Evolutionary conservation across 2,329 filamentous ascomycete species (phyloP).

Genomic region (Ophiostoma ulmi): DNA sequence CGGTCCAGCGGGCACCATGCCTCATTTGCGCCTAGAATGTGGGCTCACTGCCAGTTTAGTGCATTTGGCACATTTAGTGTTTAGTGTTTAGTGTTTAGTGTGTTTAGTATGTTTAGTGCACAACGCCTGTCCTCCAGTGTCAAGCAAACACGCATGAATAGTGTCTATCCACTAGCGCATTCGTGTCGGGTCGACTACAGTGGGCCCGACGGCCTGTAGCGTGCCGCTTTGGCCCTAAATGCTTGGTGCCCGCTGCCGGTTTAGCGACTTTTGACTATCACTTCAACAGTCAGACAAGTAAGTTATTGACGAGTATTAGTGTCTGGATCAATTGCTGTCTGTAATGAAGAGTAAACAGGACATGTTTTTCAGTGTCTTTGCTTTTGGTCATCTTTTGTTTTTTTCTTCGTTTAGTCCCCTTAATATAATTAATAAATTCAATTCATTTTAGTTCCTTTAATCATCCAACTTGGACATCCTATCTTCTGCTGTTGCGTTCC

Average conservation of each 20-base stretch:
- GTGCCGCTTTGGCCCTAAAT: conserved; percentile 11
- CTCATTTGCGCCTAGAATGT: conserved; percentile 25
- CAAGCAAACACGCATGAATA: no score
- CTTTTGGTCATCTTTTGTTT: background rate
- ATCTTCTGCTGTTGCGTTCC: background rate
- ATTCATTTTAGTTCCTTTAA: no score
- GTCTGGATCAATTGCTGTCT: background rate
- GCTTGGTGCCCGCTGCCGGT: background rate
- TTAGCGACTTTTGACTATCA: background rate
- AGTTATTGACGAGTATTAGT: no score
- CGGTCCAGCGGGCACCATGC: conserved; percentile 27
- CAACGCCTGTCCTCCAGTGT: background rate
- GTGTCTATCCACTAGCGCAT: background rate
- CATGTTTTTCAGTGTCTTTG: no score
- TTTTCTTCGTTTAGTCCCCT: background rate
- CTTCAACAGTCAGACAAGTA: background rate
- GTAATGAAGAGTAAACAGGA: no score
- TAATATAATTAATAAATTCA: no score
- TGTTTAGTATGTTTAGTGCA: background rate
- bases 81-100: background rate
- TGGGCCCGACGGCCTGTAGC: conserved; percentile 13
- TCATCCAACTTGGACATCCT: no score
- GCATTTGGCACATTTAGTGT: conserved; percentile 16
- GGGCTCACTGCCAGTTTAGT: conserved; percentile 12
- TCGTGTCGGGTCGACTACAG: background rate